Evolutionary conservation across 164 flowering plant species (phyloP), one percentile per base, ranked within the genome.

Genomic region (Chimonanthus praecox): DNA sequence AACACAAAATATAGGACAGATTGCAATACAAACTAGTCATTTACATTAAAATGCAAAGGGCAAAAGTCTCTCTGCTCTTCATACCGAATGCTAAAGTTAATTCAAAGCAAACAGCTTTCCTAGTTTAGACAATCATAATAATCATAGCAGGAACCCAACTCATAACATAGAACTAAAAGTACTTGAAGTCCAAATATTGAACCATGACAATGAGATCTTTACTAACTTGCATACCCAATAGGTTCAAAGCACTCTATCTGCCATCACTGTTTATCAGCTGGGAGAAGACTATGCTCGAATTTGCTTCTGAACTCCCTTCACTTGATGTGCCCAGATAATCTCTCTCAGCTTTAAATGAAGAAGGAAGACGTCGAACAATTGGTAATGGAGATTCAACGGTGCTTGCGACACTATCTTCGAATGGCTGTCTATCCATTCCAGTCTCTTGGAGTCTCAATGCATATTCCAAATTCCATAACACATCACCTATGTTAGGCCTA

Each of bases 401-500:
- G 10, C n/a, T 54, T n/a, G 16, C 60, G 5, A 6, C 16, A n/a
- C 60, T 54, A 54, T 54, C 60, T 54, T 13, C 60, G 16, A 7
- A n/a, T 54, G 60, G 60, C 6, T 13, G 16, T 54, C 60, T 54
- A 13, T 54, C 16, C 60, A 63, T 18, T 5, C 20, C 85, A 63
- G 73, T 80, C 72, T 87, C 88, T 58, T 89, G 89, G 70, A 91
- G 88, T 81, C 85, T 90, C 73, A 89, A 83, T 48, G 78, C 82
- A 69, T 87, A 69, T 67, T 89, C 96, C 82, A 91, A 79, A 58
- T 89, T 89, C 93, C 93, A 91, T 63, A 91, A 67, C 47, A 88
- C 93, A 74, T 89, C 92, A 48, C 93, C 93, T 88, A 89, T 89
- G 1, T 82, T 80, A 21, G 92, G 96, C 84, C 93, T 83, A 74